Base-by-base conservation (phyloP, 371 early-diverging fungal species). In the Syncephalastrum monosporum region DNA sequence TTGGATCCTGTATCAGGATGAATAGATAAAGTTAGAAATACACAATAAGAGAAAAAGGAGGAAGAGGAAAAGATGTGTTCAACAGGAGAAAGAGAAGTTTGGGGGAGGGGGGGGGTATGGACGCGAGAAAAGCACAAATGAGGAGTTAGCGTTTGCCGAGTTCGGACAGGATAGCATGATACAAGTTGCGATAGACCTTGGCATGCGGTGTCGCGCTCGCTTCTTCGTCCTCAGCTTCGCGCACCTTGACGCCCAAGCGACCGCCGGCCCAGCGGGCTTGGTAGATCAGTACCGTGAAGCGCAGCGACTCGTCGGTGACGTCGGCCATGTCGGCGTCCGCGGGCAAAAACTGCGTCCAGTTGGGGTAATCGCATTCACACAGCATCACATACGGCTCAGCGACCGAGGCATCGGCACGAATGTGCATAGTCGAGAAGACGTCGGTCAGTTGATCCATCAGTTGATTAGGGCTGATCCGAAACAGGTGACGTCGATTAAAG, bases 221-320 rank as follows among this genome's bases (percentile, higher is more conserved):
- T 5, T 56, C 43, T 24, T 65, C 63, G 55, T 60, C 67, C 27
- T 63, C 61, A 3, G 62, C 61, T 50, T 75, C 75, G 50, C 69
- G 71, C 25, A 75, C 59, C 46, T 75, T 75, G 45, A 72, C 57
- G n/a, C 76, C 76, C 13, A 68, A 50, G 19, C 72, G 65, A 16
- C 72, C 69, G 24, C 68, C 65, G 13, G 71, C 71, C 74, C 74
- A 74, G 4, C 71, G 59, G 24, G 74, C 74, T 47, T 74, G 71
- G 54, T 70, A 74, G 10, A 74, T 54, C 66, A 64, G 57, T 14
- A 70, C 60, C 5, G 63, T 61, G 23, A 74, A 74, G 2, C 59
- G 55, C 8, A 70, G 42, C 1, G 66, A 54, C 21, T 66, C 64
- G 4, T 56, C 53, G 48, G 59, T 41, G 15, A 42, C 17, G 42